Base-by-base conservation (phyloP, 2,329 filamentous ascomycete species). In the Emericellopsis atlantica region DNA sequence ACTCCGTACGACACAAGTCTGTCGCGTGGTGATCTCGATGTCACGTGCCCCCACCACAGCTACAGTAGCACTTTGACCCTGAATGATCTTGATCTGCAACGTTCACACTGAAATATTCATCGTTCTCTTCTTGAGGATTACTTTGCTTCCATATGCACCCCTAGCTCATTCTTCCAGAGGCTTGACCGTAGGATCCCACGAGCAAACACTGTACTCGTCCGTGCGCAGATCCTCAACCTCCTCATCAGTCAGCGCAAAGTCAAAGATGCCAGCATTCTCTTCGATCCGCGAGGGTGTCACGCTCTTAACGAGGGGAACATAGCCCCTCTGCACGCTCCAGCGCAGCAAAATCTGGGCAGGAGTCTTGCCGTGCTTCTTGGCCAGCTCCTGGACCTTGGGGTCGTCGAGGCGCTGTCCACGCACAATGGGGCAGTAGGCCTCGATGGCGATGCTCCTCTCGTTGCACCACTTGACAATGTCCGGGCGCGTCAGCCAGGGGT, bases 381-480 rank as follows among this genome's bases (percentile, higher is more conserved):
- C 76, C 43, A 93, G 61, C 12, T 66, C 66, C 44, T 72, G 69
- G 26, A 92, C 64, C 11, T 72, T 74, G 46, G 73, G 64, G 47
- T 93, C 82, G 33, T 79, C 76, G 46, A 79, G 78, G 48, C 86
- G 80, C 62, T 82, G 65, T 42, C 84, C 88, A 36, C 71, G 65
- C 2, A 79, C 73, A 34, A 81, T 64, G 11, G 77, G 76, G 34
- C 66, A 70, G 54, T 79, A 81, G 0, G 76, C 76, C 60, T 87
- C 70, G 12, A 84, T 57, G 26, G 76, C 70, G 16, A 84, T 65
- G 44, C 69, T 69, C 15, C 76, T 69, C 57, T 79, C 68, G 46
- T 69, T 59, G 50, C 83, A 84, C 87, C 88, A 95, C 37, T 74
- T 65, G 8, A 80, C 78, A 45, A 95, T 86, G 53, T 95, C 87